Evolutionary conservation across 1,284 basidiomycete species (phyloP).

Genomic region (Ustilago trichophora): DNA sequence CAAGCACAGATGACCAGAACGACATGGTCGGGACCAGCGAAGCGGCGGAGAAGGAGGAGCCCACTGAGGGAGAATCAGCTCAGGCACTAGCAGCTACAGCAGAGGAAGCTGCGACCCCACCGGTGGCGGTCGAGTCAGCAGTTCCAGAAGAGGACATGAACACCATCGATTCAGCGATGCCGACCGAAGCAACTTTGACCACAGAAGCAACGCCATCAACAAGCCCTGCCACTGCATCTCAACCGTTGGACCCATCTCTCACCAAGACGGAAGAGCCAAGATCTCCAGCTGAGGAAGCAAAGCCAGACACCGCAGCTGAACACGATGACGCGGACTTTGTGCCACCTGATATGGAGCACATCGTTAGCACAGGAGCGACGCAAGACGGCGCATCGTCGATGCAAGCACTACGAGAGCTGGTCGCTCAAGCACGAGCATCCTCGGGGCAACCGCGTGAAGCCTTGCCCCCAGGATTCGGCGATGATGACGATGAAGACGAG

Average conservation of each 20-base stretch:
- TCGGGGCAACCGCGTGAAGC: slow-evolving; percentile 34
- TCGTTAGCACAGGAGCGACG: slow-evolving; percentile 35
- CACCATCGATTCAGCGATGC: neutral
- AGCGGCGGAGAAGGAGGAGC: neutral
- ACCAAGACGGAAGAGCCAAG: neutral
- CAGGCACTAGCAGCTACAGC: neutral
- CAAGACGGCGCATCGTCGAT: slow-evolving; percentile 31
- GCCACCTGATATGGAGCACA: slow-evolving; percentile 39
- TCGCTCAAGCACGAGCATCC: slow-evolving; percentile 33
- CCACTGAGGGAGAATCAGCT: neutral
- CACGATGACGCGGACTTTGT: slow-evolving; percentile 30
- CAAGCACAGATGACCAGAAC: neutral
- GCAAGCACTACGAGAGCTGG: slow-evolving; percentile 39
- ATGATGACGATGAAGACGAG: slow-evolving; percentile 11
- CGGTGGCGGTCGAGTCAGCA: neutral
- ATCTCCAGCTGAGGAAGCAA: neutral
- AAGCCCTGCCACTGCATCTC: neutral
- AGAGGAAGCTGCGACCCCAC: neutral
- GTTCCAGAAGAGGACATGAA: neutral
- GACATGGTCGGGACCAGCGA: neutral
- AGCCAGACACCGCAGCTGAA: neutral
- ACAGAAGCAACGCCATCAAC: neutral
- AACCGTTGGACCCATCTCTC: neutral
- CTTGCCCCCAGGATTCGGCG: slow-evolving; percentile 37
- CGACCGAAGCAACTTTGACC: neutral